Base-by-base conservation (phyloP, 2,329 filamentous ascomycete genomes). In the Akanthomyces dipterigenus region DNA sequence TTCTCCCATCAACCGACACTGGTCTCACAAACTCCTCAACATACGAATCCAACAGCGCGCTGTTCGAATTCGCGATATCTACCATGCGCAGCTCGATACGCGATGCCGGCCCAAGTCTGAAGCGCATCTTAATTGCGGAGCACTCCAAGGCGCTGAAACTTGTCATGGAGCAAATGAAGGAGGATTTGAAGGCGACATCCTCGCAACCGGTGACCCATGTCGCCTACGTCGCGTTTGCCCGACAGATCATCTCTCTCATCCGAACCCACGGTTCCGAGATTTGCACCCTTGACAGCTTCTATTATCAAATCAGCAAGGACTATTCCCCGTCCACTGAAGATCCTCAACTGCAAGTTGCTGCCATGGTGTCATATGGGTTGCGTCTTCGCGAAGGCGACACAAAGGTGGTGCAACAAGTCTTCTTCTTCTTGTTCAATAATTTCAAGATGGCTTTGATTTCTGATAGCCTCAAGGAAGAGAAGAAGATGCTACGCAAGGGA, bases 371-470 rank as follows among this genome's bases (percentile, higher is more conserved):
- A 2, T 86, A 84, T 67, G 83, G 82, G 1, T 71, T 85, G 36
- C 78, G 80, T 45, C 70, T 86, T 18, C 73, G 75, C 43, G 83
- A 86, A 63, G 79, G 77, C 1, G 82, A 85, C 59, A 66, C 70
- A 2, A 76, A 75, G 34, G 79, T 78, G 4, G 70, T 71, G 6
- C 75, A 79, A 20, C 77, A 79, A 58, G 75, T 86, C 3, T 86
- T 86, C 67, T 81, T 80, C 68, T 82, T 83, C 62, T 73, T 86
- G 2, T 80, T 79, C 67, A 82, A 82, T 65, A 84, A 80, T 69
- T 83, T 84, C 68, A 84, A 84, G 67, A 72, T 80, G 57, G 80
- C 82, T 0, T 68, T 86, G 3, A 76, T 77, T 48, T 80, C 80
- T 61, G 73, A 78, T 61, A 77, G 75, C 55, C 72, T 85, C n/a